phyloP scores from a whole-genome alignment of 495 filamentous ascomycete species.

The Neurospora cerealis region DNA sequence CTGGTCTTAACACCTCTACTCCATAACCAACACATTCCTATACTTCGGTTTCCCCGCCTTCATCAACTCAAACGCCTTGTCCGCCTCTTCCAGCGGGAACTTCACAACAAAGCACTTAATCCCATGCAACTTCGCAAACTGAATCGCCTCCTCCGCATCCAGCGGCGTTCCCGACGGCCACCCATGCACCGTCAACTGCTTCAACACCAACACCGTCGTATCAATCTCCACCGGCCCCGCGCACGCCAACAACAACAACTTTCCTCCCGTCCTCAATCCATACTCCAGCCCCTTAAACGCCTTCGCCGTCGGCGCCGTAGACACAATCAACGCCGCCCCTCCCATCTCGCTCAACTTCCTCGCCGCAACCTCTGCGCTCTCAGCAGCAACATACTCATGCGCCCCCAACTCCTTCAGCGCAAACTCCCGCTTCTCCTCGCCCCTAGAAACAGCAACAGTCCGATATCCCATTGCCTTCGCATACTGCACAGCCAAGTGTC shows the following conservation, averaged over 20 bases:
- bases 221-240: slow-evolving; percentile 44
- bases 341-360: slow-evolving; percentile 43
- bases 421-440: slow-evolving; percentile 45
- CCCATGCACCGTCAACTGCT: slow-evolving; percentile 43
- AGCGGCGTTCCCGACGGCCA: slow-evolving; percentile 53
- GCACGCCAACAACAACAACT: slow-evolving; percentile 47
- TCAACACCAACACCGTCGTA: slow-evolving; percentile 34
- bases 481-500: slow-evolving; percentile 57
- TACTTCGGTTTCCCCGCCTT: slow-evolving; percentile 37
- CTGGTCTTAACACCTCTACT: slow-evolving; percentile 1
- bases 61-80: slow-evolving; percentile 42
- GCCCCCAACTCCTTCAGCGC: slow-evolving; percentile 48
- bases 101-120: slow-evolving; percentile 54
- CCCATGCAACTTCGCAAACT: slow-evolving; percentile 42
- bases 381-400: slow-evolving; percentile 52
- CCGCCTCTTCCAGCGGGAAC: slow-evolving; percentile 43
- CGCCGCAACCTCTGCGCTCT: slow-evolving; percentile 38
- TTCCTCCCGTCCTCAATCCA: slow-evolving; percentile 43
- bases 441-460: slow-evolving; percentile 48
- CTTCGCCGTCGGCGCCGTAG: slow-evolving; percentile 51
- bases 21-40: slow-evolving; percentile 42
- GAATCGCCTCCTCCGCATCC: slow-evolving; percentile 55
- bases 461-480: slow-evolving; percentile 52
- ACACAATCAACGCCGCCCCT: slow-evolving; percentile 50
- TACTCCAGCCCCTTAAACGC: slow-evolving; percentile 42